Evolutionary conservation across 2,329 filamentous ascomycete genomes (phyloP), one percentile per base, ranked within the genome.

Genomic region (Aspergillus chevalieri): DNA sequence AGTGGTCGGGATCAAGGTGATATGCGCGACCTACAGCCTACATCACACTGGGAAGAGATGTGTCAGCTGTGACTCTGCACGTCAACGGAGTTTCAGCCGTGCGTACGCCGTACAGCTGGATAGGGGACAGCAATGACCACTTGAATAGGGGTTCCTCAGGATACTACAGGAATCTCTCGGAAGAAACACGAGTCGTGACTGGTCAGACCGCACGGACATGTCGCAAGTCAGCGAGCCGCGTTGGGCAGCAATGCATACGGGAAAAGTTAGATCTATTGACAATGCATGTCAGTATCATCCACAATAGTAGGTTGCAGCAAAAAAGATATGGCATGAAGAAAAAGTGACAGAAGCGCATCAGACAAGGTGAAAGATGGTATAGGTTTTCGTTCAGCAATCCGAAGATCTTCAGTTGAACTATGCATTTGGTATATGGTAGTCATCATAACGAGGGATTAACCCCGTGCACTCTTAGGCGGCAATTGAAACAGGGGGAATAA

Each of bases 341-440:
- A 26, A 26, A 24, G 46, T 46, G 47, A 30, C 30, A 48, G 49
- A 51, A 52, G 43, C 53, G 44, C 56, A 54, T 68, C 63, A 66
- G 64, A 67, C 49, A 67, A 59, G 51, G 49, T 60, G 60, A 64
- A 67, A 66, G 64, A 69, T 69, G 66, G 63, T 66, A 64, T 59
- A 61, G 57, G 58, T 68, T 68, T 57, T 70, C 68, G 66, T 69
- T 70, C 68, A 70, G 52, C 49, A 59, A 65, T 66, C 60, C 61
- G 61, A 59, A 65, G 66, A 67, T 62, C 60, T 71, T 67, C 69
- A n/a, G 66, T 60, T 71, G 68, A 71, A 71, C 68, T 71, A 71
- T 70, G 67, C 68, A 64, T 64, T 59, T 19, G 54, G 54, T 50
- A 55, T 61, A 60, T 59, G 60, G 64, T 64, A 58, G 59, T 70